phyloP scores from a whole-genome alignment of 2,329 filamentous ascomycete genomes.

The Ophiostoma pallidulum region DNA sequence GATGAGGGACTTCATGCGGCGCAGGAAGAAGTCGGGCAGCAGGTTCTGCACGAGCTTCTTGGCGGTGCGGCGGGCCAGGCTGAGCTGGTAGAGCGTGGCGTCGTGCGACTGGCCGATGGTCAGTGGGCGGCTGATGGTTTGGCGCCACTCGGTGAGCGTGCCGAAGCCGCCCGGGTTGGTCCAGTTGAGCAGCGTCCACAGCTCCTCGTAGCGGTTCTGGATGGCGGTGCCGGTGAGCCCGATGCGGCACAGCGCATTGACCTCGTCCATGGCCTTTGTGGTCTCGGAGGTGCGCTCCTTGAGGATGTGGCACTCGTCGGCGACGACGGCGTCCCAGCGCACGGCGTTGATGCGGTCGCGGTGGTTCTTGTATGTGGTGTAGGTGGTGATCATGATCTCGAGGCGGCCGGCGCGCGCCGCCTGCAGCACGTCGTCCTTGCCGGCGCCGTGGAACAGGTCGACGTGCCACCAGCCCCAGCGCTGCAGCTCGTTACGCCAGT shows the following conservation, averaged over 20 bases:
- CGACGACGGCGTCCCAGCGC: conserved; percentile 87
- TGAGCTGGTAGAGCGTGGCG: conserved; percentile 74
- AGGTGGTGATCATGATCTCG: conserved; percentile 92
- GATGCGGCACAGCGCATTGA: conserved; percentile 87
- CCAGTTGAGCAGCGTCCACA: conserved; percentile 96
- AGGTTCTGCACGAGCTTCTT: conserved; percentile 78
- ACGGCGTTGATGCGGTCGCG: conserved; percentile 68
- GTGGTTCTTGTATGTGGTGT: conserved; percentile 77
- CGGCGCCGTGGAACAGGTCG: conserved; percentile 66
- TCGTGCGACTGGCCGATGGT: conserved; percentile 87
- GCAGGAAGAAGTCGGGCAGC: conserved; percentile 79
- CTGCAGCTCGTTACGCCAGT: conserved; percentile 79
- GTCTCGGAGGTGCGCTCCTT: conserved; percentile 72
- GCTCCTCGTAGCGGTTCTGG: conserved; percentile 94
- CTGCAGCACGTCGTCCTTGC: conserved; percentile 59
- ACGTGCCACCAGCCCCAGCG: conserved; percentile 96
- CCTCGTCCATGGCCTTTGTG: conserved; percentile 76
- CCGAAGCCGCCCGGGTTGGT: conserved; percentile 71
- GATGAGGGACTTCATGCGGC: conserved; percentile 87
- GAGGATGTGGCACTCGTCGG: conserved; percentile 85
- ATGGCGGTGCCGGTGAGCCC: conserved; percentile 93
- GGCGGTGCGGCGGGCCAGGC: conserved; percentile 70
- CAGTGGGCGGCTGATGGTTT: conserved; percentile 67
- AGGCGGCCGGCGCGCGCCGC: conserved; percentile 66
- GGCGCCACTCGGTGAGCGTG: conserved; percentile 63